A percentile compares a stretch with the other conserved stretches of the same genome.
phyloP scores from a whole-genome alignment of 2,329 filamentous ascomycete genomes.

The Aspergillus clavatus region DNA sequence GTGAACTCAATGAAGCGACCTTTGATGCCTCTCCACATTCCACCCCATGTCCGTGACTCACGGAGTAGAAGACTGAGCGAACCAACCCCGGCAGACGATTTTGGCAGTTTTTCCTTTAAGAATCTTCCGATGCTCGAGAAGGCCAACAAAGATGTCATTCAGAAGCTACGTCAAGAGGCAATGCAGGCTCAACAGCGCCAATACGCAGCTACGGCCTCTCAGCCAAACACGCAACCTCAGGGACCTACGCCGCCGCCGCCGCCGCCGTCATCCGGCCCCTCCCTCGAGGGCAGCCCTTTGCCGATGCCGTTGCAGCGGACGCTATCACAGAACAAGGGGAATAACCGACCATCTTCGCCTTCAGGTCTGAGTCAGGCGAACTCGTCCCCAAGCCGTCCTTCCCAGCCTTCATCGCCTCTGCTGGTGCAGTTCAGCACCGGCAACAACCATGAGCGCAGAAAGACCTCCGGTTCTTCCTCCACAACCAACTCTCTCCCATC shows the following conservation, averaged over 20 bases:
- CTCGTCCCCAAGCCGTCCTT: constrained; percentile 81
- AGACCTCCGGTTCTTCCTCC: constrained; percentile 85
- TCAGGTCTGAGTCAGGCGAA: constrained; percentile 73
- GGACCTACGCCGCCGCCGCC: constrained; percentile 47
- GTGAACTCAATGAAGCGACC: constrained; percentile 84
- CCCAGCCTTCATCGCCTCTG: constrained; percentile 81
- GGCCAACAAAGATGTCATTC: constrained; percentile 97
- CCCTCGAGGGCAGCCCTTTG: constrained; percentile 79
- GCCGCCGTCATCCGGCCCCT: constrained; percentile 57
- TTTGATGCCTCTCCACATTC: constrained; percentile 92
- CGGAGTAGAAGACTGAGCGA: constrained; percentile 86
- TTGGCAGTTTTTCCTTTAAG: constrained; percentile 95
- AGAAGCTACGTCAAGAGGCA: constrained; percentile 88
- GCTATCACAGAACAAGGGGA: constrained; percentile 73
- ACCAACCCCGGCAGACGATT: constrained; percentile 82
- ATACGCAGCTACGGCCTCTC: constrained; percentile 24
- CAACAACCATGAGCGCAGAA: constrained; percentile 75
- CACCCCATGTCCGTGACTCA: constrained; percentile 87
- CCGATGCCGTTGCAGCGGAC: constrained; percentile 76
- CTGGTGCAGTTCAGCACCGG: constrained; percentile 93
- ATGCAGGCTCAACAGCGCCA: constrained; percentile 63
- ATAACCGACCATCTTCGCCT: constrained; percentile 77
- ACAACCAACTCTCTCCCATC: constrained; percentile 79
- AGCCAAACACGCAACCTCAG: constrained; percentile 16
- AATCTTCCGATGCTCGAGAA: constrained; percentile 95